Evolutionary conservation across 768 basidiomycete species (phyloP), one percentile per base, ranked within the genome.

Genomic region (Trametes sanguinea): DNA sequence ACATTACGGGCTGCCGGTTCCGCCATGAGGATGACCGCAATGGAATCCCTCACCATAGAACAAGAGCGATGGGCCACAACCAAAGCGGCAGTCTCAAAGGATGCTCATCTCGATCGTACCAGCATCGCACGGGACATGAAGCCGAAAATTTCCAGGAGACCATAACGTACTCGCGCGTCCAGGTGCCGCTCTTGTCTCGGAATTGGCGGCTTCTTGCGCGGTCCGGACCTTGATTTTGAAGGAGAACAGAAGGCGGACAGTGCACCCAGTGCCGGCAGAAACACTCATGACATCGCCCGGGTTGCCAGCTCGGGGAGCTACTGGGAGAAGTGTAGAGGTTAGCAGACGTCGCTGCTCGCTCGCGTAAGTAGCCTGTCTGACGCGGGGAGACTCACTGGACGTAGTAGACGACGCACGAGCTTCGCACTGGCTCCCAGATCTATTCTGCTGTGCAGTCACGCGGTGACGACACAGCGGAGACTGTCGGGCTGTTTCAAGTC

Each of bases 191-290:
- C 22, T 44, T 17, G 37, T 39, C 30, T 27, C 16, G 22, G 16
- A 44, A 27, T 29, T 39, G 29, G 42, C 22, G 37, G 46, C 45
- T 50, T 57, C 45, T 14, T 56, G 54, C 17, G 44, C 43, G 44
- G 54, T 29, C 45, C 40, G 16, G 50, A 50, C 56, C 37, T 50
- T 57, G 56, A 48, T 48, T 40, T 57, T 42, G 46, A 48, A 40
- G 46, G 46, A 16, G 13, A 40, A 55, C 4, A 11, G 32, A 14
- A 37, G 27, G 10, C 11, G 10, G 3, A 8, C 4, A 50, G 48
- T 46, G 45, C 45, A 46, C 13, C 48, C 48, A 29, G 10, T 8
- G 11, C 48, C 30, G 4, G 2, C 14, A 11, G 14, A 30, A n/a
- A n/a, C n/a, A 17, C 46, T 47, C 46, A 10, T 6, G 48, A 3